Conservation (phyloP, 2,329 filamentous ascomycete species). For the Ophiocordyceps camponoti-floridani region DNA sequence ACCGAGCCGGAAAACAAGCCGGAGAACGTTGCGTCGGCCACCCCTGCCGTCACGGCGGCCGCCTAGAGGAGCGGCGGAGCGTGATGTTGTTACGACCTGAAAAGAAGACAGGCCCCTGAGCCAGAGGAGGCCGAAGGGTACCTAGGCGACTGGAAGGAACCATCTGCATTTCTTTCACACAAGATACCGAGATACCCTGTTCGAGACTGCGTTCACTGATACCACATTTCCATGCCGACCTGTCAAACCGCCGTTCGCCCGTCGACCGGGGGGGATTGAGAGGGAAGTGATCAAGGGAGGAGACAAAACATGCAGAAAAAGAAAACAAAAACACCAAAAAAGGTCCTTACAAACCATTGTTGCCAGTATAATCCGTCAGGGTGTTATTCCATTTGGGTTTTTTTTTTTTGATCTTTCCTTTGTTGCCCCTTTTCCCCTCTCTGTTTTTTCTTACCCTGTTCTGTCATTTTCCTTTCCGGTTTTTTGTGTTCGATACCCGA, state of each 20-base stretch:
- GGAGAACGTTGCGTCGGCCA: slow-evolving; percentile 19
- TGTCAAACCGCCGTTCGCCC: slow-evolving; percentile 3
- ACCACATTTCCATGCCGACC: slow-evolving; percentile 18
- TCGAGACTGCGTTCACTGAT: slow-evolving; percentile 28
- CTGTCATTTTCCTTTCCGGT: no score
- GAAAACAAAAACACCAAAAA: slow-evolving; percentile 4
- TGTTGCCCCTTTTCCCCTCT: not conserved
- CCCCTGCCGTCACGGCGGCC: slow-evolving; percentile 31
- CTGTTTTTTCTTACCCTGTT: not conserved
- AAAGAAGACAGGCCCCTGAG: slow-evolving; percentile 3
- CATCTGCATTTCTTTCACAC: slow-evolving; percentile 34
- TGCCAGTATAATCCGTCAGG: slow-evolving; percentile 10
- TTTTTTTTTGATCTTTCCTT: slow-evolving; percentile 4
- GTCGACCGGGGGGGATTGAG: not conserved
- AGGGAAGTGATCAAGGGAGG: not conserved
- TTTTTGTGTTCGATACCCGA: slow-evolving; percentile 19
- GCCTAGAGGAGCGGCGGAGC: slow-evolving; percentile 21
- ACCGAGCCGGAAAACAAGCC: slow-evolving; percentile 22
- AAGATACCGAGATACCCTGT: slow-evolving; percentile 36
- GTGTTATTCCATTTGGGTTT: no score
- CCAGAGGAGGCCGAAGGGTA: slow-evolving; percentile 14
- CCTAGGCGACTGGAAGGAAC: slow-evolving; percentile 24
- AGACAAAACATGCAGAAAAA: slow-evolving; percentile 6
- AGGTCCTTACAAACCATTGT: slow-evolving; percentile 3
- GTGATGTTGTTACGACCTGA: slow-evolving; percentile 9